phyloP scores from a whole-genome alignment of 768 basidiomycete species.

The Leccinellum luteum region DNA sequence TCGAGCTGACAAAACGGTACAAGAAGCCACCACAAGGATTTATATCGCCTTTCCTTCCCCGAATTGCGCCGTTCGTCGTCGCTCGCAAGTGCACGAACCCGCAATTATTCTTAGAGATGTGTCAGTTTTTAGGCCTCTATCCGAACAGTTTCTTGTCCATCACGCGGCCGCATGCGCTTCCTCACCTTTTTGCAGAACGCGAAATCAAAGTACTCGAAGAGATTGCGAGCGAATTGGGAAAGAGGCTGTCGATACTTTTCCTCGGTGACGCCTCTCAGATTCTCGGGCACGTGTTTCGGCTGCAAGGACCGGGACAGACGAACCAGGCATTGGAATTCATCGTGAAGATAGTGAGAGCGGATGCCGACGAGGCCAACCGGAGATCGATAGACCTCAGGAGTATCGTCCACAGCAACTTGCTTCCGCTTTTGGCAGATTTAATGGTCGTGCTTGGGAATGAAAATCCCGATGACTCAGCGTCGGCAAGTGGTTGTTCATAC shows the following conservation, averaged over 20 bases:
- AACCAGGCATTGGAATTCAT: conserved; percentile 63
- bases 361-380: conserved; percentile 31
- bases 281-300: conserved; percentile 64
- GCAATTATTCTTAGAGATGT: conserved; percentile 56
- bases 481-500: conserved; percentile 45
- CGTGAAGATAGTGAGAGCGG: conserved; percentile 51
- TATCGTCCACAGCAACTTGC: conserved; percentile 63
- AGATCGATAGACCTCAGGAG: conserved; percentile 42
- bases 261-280: conserved; percentile 57
- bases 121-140: conserved; percentile 61
- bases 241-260: conserved; percentile 48
- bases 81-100: conserved; percentile 58
- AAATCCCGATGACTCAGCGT: conserved; percentile 40
- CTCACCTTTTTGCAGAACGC: conserved; percentile 62
- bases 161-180: conserved; percentile 64
- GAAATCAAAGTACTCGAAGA: conserved; percentile 57
- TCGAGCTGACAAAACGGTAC: conserved; percentile 52
- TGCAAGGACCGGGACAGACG: conserved; percentile 53
- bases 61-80: conserved; percentile 65
- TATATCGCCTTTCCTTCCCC: conserved; percentile 64
- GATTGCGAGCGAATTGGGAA: conserved; percentile 53
- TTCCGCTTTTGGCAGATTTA: conserved; percentile 70
- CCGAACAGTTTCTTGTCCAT: conserved; percentile 60
- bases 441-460: conserved; percentile 78
- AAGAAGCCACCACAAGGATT: conserved; percentile 65